Conservation (phyloP, 2,329 filamentous ascomycete species). For the Scleromitrula shiraiana region DNA sequence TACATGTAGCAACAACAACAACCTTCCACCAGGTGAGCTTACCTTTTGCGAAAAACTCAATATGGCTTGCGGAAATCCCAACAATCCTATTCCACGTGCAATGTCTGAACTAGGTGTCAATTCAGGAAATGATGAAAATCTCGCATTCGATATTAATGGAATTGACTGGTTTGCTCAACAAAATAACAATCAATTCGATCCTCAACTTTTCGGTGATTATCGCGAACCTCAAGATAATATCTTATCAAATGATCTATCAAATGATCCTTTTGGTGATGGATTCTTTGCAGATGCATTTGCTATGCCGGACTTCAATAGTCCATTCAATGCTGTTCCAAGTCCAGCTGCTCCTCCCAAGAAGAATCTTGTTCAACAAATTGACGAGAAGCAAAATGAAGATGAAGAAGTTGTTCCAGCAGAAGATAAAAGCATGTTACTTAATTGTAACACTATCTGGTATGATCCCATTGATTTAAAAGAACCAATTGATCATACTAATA, state of each 20-base stretch:
- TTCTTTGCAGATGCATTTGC: conserved; percentile 65
- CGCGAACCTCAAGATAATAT: conserved; percentile 83
- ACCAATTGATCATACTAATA: background rate
- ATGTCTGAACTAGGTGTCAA: conserved; percentile 25
- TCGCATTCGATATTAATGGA: conserved; percentile 43
- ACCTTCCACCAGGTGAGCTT: conserved; percentile 38
- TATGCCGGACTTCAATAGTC: conserved; percentile 65
- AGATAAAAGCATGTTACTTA: conserved; percentile 58
- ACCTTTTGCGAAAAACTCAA: conserved; percentile 48
- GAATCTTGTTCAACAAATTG: conserved; percentile 70
- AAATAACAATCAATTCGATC: conserved; percentile 81
- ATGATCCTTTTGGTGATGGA: conserved; percentile 35
- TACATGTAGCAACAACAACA: conserved; percentile 34
- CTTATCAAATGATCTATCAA: conserved; percentile 57
- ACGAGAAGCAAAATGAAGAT: conserved; percentile 63
- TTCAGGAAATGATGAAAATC: conserved; percentile 23
- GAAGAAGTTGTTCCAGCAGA: conserved; percentile 59
- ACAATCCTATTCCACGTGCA: conserved; percentile 44
- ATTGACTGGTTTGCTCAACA: conserved; percentile 72
- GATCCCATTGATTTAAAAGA: conserved; percentile 29
- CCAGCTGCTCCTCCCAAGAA: conserved; percentile 44
- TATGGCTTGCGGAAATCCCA: conserved; percentile 45
- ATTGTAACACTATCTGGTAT: conserved; percentile 90
- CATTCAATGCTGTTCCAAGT: conserved; percentile 58
- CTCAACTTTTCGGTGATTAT: conserved; percentile 85